These are phyloP conservation scores for Sporisorium sorghi DNA, from an alignment of 1,284 basidiomycete species.

Conservation along the genomic window DNA sequence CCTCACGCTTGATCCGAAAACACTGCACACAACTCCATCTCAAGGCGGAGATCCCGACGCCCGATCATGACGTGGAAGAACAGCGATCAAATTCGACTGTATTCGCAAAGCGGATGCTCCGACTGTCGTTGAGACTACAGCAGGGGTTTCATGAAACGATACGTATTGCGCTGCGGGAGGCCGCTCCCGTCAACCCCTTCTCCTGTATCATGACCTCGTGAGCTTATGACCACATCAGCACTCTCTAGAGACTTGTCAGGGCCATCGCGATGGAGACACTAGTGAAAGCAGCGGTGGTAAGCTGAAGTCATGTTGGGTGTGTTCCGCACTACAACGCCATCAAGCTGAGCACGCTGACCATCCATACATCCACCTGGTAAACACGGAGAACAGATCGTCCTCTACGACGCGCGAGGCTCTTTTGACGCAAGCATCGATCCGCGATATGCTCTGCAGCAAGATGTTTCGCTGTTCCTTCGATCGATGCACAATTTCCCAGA, in stretches of 20 bases:
- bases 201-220: background rate
- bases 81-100: background rate
- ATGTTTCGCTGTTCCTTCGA: conserved; percentile 20
- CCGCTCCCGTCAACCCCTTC: background rate
- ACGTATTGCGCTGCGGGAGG: background rate
- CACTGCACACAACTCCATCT: no score
- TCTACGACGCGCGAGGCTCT: background rate
- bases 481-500: conserved; percentile 20
- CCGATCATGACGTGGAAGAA: background rate
- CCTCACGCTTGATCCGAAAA: background rate
- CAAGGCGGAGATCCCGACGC: background rate
- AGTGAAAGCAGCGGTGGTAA: conserved; percentile 37
- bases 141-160: background rate
- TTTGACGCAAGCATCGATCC: background rate
- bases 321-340: background rate
- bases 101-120: background rate
- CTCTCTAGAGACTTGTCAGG: background rate
- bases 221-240: background rate
- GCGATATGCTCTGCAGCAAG: conserved; percentile 2
- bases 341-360: background rate
- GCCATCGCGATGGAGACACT: conserved; percentile 14
- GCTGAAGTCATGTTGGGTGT: background rate
- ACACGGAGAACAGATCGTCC: conserved; percentile 13
- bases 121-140: background rate
- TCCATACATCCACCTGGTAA: background rate